Conservation (phyloP, 2,329 filamentous ascomycete genomes). For the Botrytis aclada region DNA sequence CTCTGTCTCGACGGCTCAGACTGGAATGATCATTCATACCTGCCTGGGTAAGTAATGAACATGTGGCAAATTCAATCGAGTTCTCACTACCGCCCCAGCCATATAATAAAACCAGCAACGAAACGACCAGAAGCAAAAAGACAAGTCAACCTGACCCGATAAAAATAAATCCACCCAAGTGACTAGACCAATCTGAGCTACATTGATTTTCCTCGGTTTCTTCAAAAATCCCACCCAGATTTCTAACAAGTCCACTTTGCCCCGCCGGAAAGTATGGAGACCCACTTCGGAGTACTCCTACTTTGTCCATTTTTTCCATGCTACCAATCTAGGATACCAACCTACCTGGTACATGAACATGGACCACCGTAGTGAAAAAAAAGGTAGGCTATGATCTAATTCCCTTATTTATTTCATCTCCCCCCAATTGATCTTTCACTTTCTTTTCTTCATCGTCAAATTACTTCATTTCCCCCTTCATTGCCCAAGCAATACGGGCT, state of each 20-base stretch:
- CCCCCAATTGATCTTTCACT: neutral
- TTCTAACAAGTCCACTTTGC: neutral
- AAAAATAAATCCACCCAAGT: neutral
- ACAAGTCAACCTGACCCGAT: neutral
- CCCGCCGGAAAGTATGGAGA: neutral
- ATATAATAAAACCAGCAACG: neutral
- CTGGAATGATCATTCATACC: neutral
- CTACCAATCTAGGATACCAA: neutral
- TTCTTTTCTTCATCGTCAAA: neutral
- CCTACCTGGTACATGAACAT: neutral
- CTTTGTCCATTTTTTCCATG: neutral
- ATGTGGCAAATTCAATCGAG: neutral
- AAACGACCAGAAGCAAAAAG: neutral
- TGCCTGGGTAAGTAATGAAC: neutral
- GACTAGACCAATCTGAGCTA: neutral
- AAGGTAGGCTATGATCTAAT: neutral
- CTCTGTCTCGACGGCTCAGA: neutral
- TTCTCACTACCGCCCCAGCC: neutral
- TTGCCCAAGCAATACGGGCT: constrained; percentile 9
- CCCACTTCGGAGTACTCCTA: constrained; percentile 8
- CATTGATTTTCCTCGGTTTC: neutral
- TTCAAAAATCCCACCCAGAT: neutral
- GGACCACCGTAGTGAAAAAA: neutral
- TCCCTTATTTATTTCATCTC: constrained; percentile 2
- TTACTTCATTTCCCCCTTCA: constrained; percentile 9